Base-by-base conservation (phyloP, 2,329 filamentous ascomycete genomes). In the Pseudogymnoascus sp. region DNA sequence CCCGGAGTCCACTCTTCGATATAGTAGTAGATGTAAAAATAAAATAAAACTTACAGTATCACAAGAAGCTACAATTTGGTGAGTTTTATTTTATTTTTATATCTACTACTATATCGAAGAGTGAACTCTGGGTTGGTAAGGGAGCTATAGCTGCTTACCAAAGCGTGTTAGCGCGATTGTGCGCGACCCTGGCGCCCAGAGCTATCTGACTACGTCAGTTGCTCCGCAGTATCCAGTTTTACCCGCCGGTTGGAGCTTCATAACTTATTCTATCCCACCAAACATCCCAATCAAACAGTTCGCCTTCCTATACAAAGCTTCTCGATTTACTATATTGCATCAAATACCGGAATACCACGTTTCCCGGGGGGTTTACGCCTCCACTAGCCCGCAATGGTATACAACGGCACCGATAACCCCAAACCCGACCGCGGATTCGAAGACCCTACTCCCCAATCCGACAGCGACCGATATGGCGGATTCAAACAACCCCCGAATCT, bases 221-320 rank as follows among this genome's bases (percentile, higher is more conserved):
- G 9, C 28, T 54, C 43, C 43, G 28, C 9, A 18, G 25, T 54
- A 25, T 18, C 47, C 28, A 54, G 47, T 54, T 33, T 54, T 54
- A 54, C 47, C 47, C 43, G 43, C 14, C 43, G 47, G 28, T 54
- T 54, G 28, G 47, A 54, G 47, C 28, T 54, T 50, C 47, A 35
- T n/a, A 54, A 54, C 28, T 54, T 33, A 54, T 54, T 54, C n/a
- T 33, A 54, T 54, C 47, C 47, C 47, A 54, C 47, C 47, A 54
- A 33, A 18, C 47, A 9, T 35, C n/a, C 16, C 47, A 33, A 16
- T 4, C 6, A 2, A n/a, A 54, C 28, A 14, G 47, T 12, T 33
- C 47, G 6, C 9, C n/a, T 33, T 54, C 28, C 47, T 22, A 33
- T 54, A 20, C 16, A 20, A 33, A 54, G 9, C 16, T 20, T 20